Base-by-base conservation (phyloP, 176 grass and related monocot genomes). In the Avena sativa region DNA sequence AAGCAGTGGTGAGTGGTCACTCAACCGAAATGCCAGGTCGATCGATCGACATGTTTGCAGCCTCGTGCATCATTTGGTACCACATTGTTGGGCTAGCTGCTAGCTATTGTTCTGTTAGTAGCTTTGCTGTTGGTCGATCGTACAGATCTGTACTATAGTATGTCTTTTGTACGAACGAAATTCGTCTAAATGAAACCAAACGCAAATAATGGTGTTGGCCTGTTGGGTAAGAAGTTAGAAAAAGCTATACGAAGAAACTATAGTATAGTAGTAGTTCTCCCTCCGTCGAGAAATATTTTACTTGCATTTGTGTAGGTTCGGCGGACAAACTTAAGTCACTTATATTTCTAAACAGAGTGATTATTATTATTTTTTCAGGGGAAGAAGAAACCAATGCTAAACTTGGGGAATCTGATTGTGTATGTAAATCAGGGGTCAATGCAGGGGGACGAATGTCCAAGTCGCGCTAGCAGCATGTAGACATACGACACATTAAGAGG, bases 391-490 rank as follows among this genome's bases (percentile, higher is more conserved):
- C 23, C 79, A 83, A 44, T 1, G 13, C 3, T 34, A 3, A 57
- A 90, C 15, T 17, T 56, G 53, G 16, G 12, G 4, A 15, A 56
- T 56, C 6, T 12, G 15, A 53, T 4, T 4, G 51, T 53, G 16
- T 53, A 53, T 5, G 51, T 56, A 56, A 56, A 56, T 14, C 15
- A 17, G 53, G n/a, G n/a, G n/a, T n/a, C n/a, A n/a, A n/a, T n/a
- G n/a, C n/a, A n/a, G n/a, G n/a, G n/a, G n/a, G n/a, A n/a, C n/a
- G n/a, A n/a, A n/a, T n/a, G n/a, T n/a, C n/a, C n/a, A n/a, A n/a
- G n/a, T n/a, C n/a, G n/a, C n/a, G n/a, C n/a, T n/a, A n/a, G 49
- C 38, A 71, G 78, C 78, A 70, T 28, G 50, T 40, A 43, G 17
- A 17, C 56, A 79, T 0, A 12, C 55, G 55, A 72, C 13, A 71